Evolutionary conservation across 345 rosid species (phyloP).

Genomic region (Eucalyptus viminalis): DNA sequence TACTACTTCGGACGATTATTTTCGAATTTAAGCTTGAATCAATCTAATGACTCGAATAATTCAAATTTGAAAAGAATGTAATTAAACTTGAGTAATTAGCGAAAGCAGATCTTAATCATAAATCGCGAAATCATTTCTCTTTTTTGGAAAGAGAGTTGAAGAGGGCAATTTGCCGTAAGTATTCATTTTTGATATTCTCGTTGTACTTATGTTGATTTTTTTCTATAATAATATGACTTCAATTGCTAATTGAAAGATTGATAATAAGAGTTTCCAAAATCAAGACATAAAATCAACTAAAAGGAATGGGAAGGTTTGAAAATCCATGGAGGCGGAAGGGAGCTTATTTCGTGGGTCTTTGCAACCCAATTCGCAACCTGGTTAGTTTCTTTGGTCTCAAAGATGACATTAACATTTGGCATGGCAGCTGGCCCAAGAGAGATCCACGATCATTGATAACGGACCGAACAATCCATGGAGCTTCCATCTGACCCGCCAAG

Average conservation of each 20-base stretch:
- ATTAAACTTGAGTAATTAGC: not conserved
- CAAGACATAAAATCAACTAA: no score
- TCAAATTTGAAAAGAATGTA: fast-evolving
- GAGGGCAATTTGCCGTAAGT: fast-evolving
- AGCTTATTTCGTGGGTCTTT: fast-evolving
- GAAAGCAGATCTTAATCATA: fast-evolving
- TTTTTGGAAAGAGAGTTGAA: not conserved
- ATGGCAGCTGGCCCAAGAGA: not conserved
- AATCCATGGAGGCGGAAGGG: no score
- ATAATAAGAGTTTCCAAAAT: no score
- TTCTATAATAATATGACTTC: no score
- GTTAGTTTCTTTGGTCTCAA: fast-evolving
- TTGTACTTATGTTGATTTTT: fast-evolving
- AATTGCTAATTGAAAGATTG: fast-evolving
- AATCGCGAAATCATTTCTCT: fast-evolving
- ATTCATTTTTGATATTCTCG: fast-evolving
- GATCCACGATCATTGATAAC: fast-evolving
- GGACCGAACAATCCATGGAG: not conserved
- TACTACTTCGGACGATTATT: not conserved
- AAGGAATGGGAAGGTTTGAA: fast-evolving
- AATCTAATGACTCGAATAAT: not conserved
- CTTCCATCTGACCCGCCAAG: not conserved
- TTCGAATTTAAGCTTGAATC: fast-evolving
- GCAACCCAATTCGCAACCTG: fast-evolving
- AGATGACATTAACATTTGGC: no score